A percentile compares a stretch with the other conserved stretches of the same genome.
Evolutionary conservation across 768 basidiomycete species (phyloP).

Genomic region (Chlorophyllum brunneum): DNA sequence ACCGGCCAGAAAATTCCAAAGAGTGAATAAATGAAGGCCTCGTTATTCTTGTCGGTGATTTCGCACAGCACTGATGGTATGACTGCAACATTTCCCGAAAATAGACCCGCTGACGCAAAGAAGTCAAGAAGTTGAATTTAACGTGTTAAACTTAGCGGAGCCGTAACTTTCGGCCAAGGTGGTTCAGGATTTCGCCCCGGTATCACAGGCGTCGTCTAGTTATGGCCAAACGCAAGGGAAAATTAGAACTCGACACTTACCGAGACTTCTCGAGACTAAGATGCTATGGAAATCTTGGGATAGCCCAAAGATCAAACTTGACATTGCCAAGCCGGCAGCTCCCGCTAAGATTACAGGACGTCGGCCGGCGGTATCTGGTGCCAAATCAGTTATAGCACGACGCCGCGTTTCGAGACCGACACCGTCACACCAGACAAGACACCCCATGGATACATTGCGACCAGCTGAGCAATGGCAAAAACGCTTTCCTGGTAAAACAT

Average conservation of each 20-base stretch:
- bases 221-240: neutral
- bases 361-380: conserved; percentile 51
- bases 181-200: neutral
- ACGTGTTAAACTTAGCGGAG: conserved; percentile 1
- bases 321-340: conserved; percentile 38
- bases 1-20: conserved; percentile 57
- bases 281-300: conserved; percentile 44
- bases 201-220: neutral
- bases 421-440: conserved; percentile 40
- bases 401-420: neutral
- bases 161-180: neutral
- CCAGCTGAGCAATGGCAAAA: conserved; percentile 54
- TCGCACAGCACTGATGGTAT: conserved; percentile 59
- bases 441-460: conserved; percentile 60
- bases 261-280: conserved; percentile 45
- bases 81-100: conserved; percentile 58
- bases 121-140: neutral
- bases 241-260: conserved; percentile 25
- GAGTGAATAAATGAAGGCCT: conserved; percentile 50
- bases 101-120: conserved; percentile 44
- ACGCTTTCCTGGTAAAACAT: conserved; percentile 46
- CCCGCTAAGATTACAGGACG: conserved; percentile 58
- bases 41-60: conserved; percentile 56
- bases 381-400: neutral
- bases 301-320: conserved; percentile 53